phyloP scores from a whole-genome alignment of 192 early-diverging fungal genomes.

The Pecoramyces ruminantium region DNA sequence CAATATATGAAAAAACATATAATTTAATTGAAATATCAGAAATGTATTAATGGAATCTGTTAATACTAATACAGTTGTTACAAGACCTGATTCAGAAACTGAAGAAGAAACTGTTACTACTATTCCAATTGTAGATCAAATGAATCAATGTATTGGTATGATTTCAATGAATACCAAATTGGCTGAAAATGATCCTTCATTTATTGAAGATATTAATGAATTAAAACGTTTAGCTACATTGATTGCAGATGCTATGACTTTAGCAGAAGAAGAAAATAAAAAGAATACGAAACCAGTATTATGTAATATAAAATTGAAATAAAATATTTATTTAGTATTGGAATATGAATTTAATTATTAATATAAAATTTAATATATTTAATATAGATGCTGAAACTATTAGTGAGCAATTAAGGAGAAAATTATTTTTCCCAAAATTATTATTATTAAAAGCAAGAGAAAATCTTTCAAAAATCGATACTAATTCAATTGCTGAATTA shows the following conservation, averaged over 20 bases:
- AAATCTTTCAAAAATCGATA: constrained; percentile 17
- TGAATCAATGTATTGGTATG: constrained; percentile 11
- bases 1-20: too few species aligned
- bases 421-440: constrained; percentile 27
- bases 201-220: constrained; percentile 17
- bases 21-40: neutral
- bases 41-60: neutral
- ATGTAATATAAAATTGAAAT: neutral
- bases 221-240: constrained; percentile 6
- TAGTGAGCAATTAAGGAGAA: constrained; percentile 16
- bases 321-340: too few species aligned
- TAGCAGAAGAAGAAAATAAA: constrained; percentile 9
- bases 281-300: neutral
- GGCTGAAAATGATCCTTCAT: neutral
- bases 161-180: constrained; percentile 5
- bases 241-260: constrained; percentile 5
- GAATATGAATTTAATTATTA: too few species aligned
- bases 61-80: neutral
- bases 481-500: constrained; percentile 24
- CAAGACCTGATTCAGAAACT: neutral
- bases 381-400: constrained; percentile 28
- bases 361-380: too few species aligned
- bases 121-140: constrained; percentile 15
- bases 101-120: neutral
- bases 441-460: constrained; percentile 20